phyloP scores from a whole-genome alignment of 768 basidiomycete species.

The Naganishia vaughanmartiniae region DNA sequence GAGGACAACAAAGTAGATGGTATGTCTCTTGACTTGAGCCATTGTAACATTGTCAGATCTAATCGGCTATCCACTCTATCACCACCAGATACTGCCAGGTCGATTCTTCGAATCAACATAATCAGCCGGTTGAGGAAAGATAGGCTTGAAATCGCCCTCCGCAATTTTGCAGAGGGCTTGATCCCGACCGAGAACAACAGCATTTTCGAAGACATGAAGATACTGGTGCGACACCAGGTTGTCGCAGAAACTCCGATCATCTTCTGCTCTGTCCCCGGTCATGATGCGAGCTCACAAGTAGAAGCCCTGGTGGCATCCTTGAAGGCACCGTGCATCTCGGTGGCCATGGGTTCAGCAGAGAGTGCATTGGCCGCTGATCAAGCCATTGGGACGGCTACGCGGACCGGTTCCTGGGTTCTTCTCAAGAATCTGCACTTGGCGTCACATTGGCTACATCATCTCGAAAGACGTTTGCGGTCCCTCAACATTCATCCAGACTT shows the following conservation, averaged over 20 bases:
- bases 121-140: conserved; percentile 8
- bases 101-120: conserved; percentile 8
- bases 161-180: background rate
- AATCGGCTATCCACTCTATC: background rate
- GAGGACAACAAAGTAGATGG: background rate
- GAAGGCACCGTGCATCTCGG: conserved; percentile 73
- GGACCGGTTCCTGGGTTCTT: conserved; percentile 92
- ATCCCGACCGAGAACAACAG: background rate
- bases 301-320: conserved; percentile 56
- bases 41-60: background rate
- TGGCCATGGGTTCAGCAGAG: conserved; percentile 98
- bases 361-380: conserved; percentile 95
- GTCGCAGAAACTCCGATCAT: conserved; percentile 71
- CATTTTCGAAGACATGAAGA: background rate
- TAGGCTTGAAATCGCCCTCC: background rate
- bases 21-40: background rate
- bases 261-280: conserved; percentile 87
- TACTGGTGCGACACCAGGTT: background rate
- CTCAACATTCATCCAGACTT: conserved; percentile 84
- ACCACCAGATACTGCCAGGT: background rate
- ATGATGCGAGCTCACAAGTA: conserved; percentile 90
- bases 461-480: conserved; percentile 94
- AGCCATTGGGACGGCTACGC: conserved; percentile 85
- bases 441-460: conserved; percentile 87
- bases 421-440: conserved; percentile 97